Percentiles rank a stretch among this genome's conserved stretches.
phyloP scores from a whole-genome alignment of 1,284 basidiomycete species.

The Cryptococcus sp. region DNA sequence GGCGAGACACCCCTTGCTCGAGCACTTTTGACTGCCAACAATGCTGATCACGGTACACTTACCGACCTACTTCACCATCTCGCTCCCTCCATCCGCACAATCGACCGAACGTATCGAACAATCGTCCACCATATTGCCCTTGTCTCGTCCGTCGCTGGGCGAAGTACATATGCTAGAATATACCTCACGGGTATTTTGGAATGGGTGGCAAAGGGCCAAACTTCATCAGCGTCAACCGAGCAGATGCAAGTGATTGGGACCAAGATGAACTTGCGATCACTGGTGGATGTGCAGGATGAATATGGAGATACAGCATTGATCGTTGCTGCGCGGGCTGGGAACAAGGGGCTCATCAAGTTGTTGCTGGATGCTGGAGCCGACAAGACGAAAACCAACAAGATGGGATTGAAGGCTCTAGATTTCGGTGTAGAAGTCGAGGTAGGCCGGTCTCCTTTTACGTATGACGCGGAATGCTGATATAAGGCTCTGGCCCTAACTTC shows the following conservation, averaged over 20 bases:
- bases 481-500: conserved; percentile 54
- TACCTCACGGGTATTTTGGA: conserved; percentile 88
- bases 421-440: conserved; percentile 91
- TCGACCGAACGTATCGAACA: conserved; percentile 83
- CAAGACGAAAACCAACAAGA: conserved; percentile 83
- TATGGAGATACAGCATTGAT: conserved; percentile 96
- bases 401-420: conserved; percentile 87
- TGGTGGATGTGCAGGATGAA: conserved; percentile 90
- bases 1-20: conserved; percentile 95
- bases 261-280: conserved; percentile 56
- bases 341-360: conserved; percentile 78
- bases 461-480: conserved; percentile 9
- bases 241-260: conserved; percentile 1
- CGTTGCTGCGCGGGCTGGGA: conserved; percentile 90
- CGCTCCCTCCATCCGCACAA: conserved; percentile 69
- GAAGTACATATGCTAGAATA: conserved; percentile 77
- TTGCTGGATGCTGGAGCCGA: conserved; percentile 87
- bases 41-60: conserved; percentile 75
- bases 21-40: conserved; percentile 83
- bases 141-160: conserved; percentile 83
- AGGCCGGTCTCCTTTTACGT: conserved; percentile 3
- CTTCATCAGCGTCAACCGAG: conserved; percentile 51
- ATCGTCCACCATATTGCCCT: conserved; percentile 93
- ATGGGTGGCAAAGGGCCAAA: conserved; percentile 31
- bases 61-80: conserved; percentile 58